Evolutionary conservation across 2,329 filamentous ascomycete genomes (phyloP).

Genomic region (Rhynchosporium secalis): DNA sequence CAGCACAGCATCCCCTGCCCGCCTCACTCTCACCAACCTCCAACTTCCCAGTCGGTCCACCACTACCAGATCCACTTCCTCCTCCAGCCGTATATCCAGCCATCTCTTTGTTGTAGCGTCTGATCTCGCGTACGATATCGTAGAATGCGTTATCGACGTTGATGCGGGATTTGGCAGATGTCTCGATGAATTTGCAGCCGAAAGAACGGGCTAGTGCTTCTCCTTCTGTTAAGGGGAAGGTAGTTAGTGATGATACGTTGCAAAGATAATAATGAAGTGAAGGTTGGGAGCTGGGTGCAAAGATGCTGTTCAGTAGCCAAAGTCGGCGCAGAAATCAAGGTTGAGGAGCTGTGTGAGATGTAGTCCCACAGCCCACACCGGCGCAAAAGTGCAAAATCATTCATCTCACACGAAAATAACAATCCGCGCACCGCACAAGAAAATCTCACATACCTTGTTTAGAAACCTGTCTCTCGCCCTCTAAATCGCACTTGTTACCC

Average conservation of each 20-base stretch:
- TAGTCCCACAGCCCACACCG: too few species aligned
- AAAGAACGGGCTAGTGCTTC: slow-evolving; percentile 83
- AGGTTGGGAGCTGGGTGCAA: background rate
- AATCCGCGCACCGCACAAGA: background rate
- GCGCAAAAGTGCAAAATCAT: too few species aligned
- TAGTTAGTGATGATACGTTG: background rate
- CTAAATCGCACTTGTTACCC: slow-evolving; percentile 99
- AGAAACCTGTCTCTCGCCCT: slow-evolving; percentile 85
- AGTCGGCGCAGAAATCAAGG: too few species aligned
- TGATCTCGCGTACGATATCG: slow-evolving; percentile 96
- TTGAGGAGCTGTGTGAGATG: too few species aligned
- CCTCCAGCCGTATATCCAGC: slow-evolving; percentile 78
- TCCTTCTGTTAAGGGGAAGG: slow-evolving; percentile 64
- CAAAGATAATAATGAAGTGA: background rate
- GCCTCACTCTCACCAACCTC: slow-evolving; percentile 71
- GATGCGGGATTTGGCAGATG: slow-evolving; percentile 95
- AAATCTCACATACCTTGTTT: slow-evolving; percentile 72
- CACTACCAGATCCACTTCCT: slow-evolving; percentile 58
- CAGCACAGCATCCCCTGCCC: slow-evolving; percentile 74
- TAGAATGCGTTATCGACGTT: slow-evolving; percentile 99
- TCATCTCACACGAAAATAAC: too few species aligned
- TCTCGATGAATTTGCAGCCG: slow-evolving; percentile 98
- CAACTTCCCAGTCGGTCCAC: slow-evolving; percentile 64
- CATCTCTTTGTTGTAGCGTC: slow-evolving; percentile 98
- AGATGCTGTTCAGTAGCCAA: too few species aligned